Conservation (phyloP, 495 filamentous ascomycete genomes). For the Xylaria palmicola region DNA sequence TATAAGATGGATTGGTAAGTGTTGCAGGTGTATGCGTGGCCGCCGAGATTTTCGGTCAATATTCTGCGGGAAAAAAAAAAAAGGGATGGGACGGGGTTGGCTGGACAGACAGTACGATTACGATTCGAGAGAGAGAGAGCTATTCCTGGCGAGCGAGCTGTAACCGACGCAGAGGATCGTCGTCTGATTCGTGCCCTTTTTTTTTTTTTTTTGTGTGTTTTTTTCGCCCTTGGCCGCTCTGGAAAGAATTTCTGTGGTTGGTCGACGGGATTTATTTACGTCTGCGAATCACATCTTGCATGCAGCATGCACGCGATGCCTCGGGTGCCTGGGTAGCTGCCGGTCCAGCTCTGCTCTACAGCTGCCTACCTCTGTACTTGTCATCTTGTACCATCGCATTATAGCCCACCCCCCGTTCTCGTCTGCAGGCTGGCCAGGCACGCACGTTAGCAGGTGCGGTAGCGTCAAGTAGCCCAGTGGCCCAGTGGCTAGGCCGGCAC, state of each 20-base stretch:
- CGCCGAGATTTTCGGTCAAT: constrained; percentile 17
- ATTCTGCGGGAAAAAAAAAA: too few relatives aligned
- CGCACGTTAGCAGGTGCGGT: background rate
- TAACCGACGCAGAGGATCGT: background rate
- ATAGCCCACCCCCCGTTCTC: background rate
- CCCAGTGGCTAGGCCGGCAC: too few relatives aligned
- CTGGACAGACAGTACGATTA: background rate
- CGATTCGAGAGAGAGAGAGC: too few relatives aligned
- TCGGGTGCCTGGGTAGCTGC: background rate
- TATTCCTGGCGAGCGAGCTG: background rate
- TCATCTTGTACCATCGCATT: constrained; percentile 3
- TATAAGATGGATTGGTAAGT: constrained; percentile 4
- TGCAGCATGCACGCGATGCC: background rate
- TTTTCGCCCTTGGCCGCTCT: background rate
- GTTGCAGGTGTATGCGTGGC: constrained; percentile 7
- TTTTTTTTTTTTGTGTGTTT: too few relatives aligned
- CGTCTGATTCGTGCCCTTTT: constrained; percentile 8
- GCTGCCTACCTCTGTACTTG: too few relatives aligned
- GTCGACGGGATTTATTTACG: constrained; percentile 9
- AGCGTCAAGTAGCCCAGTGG: too few relatives aligned
- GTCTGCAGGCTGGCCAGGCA: constrained; percentile 4
- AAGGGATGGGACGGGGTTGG: constrained; percentile 10
- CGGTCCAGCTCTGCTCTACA: too few relatives aligned
- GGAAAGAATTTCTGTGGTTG: constrained; percentile 9
- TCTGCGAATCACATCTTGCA: constrained; percentile 14